Evolutionary conservation across 257 asterid species (phyloP), one percentile per base, ranked within the genome.

Genomic region (Fraxinus americana): DNA sequence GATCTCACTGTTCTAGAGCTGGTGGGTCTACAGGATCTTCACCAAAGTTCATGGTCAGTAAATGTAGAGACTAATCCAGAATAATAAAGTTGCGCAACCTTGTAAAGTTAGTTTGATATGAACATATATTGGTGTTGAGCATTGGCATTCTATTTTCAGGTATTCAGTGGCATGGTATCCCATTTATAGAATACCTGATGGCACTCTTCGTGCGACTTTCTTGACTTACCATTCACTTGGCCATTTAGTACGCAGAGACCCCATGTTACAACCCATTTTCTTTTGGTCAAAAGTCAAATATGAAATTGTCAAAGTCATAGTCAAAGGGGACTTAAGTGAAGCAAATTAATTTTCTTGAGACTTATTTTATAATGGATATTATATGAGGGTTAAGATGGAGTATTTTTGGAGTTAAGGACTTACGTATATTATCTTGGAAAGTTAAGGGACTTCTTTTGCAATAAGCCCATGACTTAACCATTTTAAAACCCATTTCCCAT

Each of bases 101-200:
- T 52, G 63, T 52, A 1, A 52, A 52, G 25, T 21, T 23, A 21
- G 30, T 59, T 54, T 59, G 67, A 54, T 70, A 34, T 32, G 19
- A 21, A 34, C 7, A 45, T 29, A 21, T 5, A 9, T 36, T 29
- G 57, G 32, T 23, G 67, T 59, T 59, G 16, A 59, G 29, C 67
- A 39, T 67, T 30, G 74, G 57, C 50, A 57, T 9, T 34, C 29
- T 67, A 61, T 54, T 77, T 82, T 16, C 82, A 82, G 85, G 85
- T 82, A 72, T 67, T 82, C 85, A 4, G 85, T 82, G 27, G 79
- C 85, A 23, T 82, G 85, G 85, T 82, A 82, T 69, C 85, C 85
- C 68, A 78, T 82, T 39, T 82, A 82, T 45, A 72, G 79, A 71
- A 82, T 82, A 72, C 85, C 85, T 4, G 85, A 82, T 68, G 85